phyloP scores from a whole-genome alignment of 257 asterid species.

The Schizonepeta tenuifolia region DNA sequence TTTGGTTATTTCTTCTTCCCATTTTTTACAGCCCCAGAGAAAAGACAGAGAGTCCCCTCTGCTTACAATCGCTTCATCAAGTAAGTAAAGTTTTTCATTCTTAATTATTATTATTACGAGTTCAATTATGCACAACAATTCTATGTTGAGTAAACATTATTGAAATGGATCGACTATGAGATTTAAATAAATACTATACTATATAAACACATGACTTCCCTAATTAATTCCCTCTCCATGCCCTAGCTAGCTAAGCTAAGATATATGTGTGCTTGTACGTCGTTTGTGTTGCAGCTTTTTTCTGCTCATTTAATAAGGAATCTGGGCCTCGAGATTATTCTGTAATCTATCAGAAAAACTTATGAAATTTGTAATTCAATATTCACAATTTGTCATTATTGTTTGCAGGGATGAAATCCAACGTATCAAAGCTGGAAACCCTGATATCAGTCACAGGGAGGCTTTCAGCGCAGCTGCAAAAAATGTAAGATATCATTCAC shows the following conservation, averaged over 20 bases:
- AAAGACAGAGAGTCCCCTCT: slow-evolving; percentile 98
- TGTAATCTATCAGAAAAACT: not conserved
- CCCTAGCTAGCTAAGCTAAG: not conserved
- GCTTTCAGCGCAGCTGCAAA: slow-evolving; percentile 99
- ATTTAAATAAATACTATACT: no score
- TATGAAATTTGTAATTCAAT: not conserved
- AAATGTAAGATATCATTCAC: slow-evolving; percentile 58
- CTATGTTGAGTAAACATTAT: no score
- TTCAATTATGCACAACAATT: not conserved
- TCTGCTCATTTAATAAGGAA: slow-evolving; percentile 22
- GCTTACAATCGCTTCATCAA: slow-evolving; percentile 99
- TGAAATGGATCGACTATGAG: not conserved
- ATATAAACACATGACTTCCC: no score
- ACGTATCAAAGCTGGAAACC: slow-evolving; percentile 99
- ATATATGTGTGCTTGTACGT: not conserved
- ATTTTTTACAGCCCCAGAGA: slow-evolving; percentile 83
- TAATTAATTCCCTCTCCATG: not conserved
- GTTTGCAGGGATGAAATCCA: slow-evolving; percentile 97
- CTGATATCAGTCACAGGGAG: slow-evolving; percentile 99
- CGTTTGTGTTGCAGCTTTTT: slow-evolving; percentile 50
- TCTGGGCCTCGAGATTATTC: slow-evolving; percentile 33
- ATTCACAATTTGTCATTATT: not conserved
- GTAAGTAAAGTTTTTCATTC: slow-evolving; percentile 44
- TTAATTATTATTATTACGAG: not conserved
- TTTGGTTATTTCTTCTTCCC: slow-evolving; percentile 42